These are phyloP conservation scores for Dryadomyces quercivorus DNA, from an alignment of 2,329 filamentous ascomycete genomes.

Conservation along the genomic window DNA sequence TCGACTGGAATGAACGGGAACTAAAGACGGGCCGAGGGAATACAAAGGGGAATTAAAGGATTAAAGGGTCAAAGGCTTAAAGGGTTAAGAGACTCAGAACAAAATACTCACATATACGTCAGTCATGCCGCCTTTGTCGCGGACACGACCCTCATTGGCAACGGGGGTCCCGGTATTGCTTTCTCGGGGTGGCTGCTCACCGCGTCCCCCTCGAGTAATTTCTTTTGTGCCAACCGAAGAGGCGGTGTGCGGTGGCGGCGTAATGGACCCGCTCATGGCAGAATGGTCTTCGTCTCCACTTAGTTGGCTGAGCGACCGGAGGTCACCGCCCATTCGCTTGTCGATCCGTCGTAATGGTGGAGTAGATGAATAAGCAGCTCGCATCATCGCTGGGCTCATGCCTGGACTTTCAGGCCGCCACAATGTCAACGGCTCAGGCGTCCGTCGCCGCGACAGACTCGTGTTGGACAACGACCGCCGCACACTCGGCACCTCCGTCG, in stretches of 20 bases:
- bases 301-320: conserved; percentile 54
- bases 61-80: no score
- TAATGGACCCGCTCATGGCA: not conserved
- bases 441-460: conserved; percentile 36
- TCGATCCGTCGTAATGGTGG: conserved; percentile 61
- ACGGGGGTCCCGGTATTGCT: conserved; percentile 35
- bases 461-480: conserved; percentile 39
- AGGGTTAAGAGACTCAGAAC: no score
- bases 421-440: conserved; percentile 40
- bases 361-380: conserved; percentile 32
- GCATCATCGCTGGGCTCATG: conserved; percentile 47
- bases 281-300: conserved; percentile 16
- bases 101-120: conserved; percentile 79
- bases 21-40: not conserved
- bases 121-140: conserved; percentile 66
- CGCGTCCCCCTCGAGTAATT: conserved; percentile 6
- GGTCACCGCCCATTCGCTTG: conserved; percentile 60
- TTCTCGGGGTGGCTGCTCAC: not conserved
- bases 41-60: conserved; percentile 4
- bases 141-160: conserved; percentile 78
- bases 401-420: conserved; percentile 55
- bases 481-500: not conserved
- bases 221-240: conserved; percentile 10
- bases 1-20: not conserved
- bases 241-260: conserved; percentile 11